These are phyloP conservation scores for Phialophora chinensis DNA, from an alignment of 2,329 filamentous ascomycete species.

Conservation along the genomic window DNA sequence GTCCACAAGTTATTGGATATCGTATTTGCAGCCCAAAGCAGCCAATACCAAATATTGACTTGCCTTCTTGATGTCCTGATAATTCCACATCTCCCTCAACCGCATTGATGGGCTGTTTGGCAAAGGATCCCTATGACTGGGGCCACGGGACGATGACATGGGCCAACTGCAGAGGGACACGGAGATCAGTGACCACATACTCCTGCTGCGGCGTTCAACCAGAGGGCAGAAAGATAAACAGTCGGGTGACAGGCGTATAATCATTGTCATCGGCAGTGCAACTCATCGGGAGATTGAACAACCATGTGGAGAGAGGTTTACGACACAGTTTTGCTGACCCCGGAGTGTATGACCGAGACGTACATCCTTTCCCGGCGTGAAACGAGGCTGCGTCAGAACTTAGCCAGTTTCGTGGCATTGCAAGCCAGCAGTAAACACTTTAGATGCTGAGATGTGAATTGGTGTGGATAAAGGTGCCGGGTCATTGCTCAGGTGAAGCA, in stretches of 20 bases:
- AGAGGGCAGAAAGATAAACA: neutral
- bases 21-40: neutral
- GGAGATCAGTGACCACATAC: neutral
- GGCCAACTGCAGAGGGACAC: neutral
- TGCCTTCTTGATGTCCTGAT: neutral
- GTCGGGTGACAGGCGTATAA: neutral
- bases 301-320: neutral
- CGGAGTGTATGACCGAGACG: neutral
- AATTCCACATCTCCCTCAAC: neutral
- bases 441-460: neutral
- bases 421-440: neutral
- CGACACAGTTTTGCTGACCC: neutral
- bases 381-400: neutral
- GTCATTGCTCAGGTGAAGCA: neutral
- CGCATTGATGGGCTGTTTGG: neutral
- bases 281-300: neutral
- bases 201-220: neutral
- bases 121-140: neutral
- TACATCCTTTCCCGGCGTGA: neutral
- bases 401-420: neutral
- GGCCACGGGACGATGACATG: no score
- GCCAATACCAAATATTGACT: neutral
- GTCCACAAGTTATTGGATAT: no score
- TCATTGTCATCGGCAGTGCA: neutral
- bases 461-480: neutral